Conservation (phyloP, 1,284 basidiomycete species). For the Hortiboletus rubellus region DNA sequence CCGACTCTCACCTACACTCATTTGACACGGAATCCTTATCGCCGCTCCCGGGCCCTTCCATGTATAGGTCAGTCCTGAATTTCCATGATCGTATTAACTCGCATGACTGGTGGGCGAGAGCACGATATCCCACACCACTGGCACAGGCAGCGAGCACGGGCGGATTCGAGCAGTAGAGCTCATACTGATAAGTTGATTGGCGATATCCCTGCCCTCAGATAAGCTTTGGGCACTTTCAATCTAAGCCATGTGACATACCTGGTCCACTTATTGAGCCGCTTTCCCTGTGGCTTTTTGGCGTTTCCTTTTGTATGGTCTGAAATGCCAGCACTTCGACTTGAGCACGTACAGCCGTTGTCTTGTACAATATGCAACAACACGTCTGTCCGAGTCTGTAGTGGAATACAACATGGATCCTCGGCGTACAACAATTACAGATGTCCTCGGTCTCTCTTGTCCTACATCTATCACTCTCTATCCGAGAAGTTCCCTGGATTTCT, state of each 20-base stretch:
- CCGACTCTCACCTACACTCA: not conserved
- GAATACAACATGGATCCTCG: not conserved
- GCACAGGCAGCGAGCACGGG: too few relatives aligned
- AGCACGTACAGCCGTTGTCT: not conserved
- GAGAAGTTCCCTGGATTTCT: conserved; percentile 5
- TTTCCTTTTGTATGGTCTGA: not conserved
- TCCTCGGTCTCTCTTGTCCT: too few relatives aligned
- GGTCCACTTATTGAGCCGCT: not conserved
- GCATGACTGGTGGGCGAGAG: too few relatives aligned
- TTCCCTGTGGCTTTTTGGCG: not conserved
- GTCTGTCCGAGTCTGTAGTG: not conserved
- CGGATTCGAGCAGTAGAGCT: not conserved
- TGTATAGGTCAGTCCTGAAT: too few relatives aligned
- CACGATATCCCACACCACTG: too few relatives aligned
- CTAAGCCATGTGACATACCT: not conserved
- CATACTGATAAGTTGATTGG: not conserved
- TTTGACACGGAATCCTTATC: not conserved
- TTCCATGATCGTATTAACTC: too few relatives aligned
- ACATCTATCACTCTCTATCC: not conserved
- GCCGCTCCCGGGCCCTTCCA: not conserved
- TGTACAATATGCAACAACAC: not conserved
- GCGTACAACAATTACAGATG: not conserved
- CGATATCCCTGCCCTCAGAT: not conserved
- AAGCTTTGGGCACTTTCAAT: not conserved
- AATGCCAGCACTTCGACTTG: not conserved